These are phyloP conservation scores for Skeletonema grethae DNA, from an alignment of 108 stramenopile genomes.

Conservation along the genomic window DNA sequence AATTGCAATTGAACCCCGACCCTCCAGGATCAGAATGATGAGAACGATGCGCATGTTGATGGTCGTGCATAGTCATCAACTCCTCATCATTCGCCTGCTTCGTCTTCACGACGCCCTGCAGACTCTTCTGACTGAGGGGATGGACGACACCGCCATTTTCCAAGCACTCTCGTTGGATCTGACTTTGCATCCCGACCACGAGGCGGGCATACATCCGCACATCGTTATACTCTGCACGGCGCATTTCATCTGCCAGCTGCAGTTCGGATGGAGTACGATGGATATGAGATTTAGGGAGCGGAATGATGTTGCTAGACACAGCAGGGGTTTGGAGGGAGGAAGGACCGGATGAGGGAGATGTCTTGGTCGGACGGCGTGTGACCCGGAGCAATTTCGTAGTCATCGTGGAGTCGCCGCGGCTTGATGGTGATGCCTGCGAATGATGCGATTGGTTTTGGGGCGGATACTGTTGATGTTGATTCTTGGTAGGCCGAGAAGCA, in stretches of 20 bases:
- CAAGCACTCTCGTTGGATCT: slow-evolving; percentile 6
- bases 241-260: slow-evolving; percentile 9
- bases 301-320: slow-evolving; percentile 6
- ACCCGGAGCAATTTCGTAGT: background rate
- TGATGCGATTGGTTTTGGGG: background rate
- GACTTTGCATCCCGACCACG: slow-evolving; percentile 9
- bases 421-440: background rate
- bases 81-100: slow-evolving; percentile 19
- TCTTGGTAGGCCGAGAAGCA: background rate
- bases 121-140: slow-evolving; percentile 14
- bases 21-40: background rate
- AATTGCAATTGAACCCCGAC: background rate
- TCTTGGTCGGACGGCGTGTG: background rate
- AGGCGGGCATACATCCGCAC: slow-evolving; percentile 18
- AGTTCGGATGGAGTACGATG: slow-evolving; percentile 18
- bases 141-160: slow-evolving; percentile 6
- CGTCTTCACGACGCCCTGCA: slow-evolving; percentile 16
- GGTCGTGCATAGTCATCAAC: slow-evolving; percentile 8
- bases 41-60: background rate
- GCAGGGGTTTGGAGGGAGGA: background rate
- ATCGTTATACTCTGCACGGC: slow-evolving; percentile 20
- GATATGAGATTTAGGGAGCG: slow-evolving; percentile 26
- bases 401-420: background rate
- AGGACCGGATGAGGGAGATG: background rate
- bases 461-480: background rate